Percentiles rank a stretch among this genome's conserved stretches.
Evolutionary conservation across 2,329 filamentous ascomycete species (phyloP).

Genomic region (Colletotrichum horii): DNA sequence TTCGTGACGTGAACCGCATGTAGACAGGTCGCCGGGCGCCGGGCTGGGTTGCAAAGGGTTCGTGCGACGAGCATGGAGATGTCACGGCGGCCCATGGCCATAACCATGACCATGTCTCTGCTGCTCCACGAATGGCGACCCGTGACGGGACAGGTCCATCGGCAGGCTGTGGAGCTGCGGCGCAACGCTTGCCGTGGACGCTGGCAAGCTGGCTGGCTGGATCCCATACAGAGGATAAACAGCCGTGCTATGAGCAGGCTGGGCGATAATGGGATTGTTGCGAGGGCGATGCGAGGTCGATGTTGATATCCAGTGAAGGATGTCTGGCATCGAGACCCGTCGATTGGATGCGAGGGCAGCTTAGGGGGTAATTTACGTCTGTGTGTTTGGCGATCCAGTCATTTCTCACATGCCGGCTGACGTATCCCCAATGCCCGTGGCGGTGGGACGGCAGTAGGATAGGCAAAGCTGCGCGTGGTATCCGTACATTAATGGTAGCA

Average conservation of each 20-base stretch:
- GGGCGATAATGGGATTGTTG: neutral
- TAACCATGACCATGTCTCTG: neutral
- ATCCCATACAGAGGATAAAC: neutral
- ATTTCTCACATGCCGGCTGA: slow-evolving; percentile 7
- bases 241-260: neutral
- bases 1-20: neutral
- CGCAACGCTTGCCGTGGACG: neutral
- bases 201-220: neutral
- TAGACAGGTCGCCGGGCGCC: neutral
- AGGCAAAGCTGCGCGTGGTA: neutral
- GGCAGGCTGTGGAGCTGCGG: neutral
- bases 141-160: slow-evolving; percentile 1
- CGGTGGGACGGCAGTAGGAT: neutral
- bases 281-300: neutral
- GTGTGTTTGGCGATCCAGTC: neutral
- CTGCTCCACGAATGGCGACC: neutral
- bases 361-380: neutral
- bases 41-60: neutral
- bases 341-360: neutral
- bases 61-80: neutral
- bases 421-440: neutral
- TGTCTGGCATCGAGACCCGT: slow-evolving; percentile 3
- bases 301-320: slow-evolving; percentile 2
- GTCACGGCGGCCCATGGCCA: neutral
- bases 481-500: neutral